Percentiles rank a stretch among this genome's conserved stretches.
Conservation (phyloP, 1,139 yeast species). For the Diutina mesorugosa region DNA sequence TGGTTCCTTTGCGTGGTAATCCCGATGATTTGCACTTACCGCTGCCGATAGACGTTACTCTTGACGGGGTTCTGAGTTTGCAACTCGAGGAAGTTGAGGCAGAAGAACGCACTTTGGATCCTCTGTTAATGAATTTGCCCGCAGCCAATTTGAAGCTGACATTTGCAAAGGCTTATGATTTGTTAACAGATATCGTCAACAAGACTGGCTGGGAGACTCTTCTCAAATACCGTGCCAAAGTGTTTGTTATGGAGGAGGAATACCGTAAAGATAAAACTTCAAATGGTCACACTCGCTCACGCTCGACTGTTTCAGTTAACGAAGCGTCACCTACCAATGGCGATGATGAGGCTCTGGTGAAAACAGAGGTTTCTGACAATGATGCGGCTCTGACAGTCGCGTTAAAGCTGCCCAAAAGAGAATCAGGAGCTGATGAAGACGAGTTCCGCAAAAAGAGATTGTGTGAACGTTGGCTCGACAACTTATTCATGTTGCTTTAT, state of each 20-base stretch:
- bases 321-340: constrained; percentile 7
- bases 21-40: constrained; percentile 57
- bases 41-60: constrained; percentile 65
- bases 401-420: constrained; percentile 23
- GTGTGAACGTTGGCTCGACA: constrained; percentile 93
- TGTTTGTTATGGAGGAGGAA: constrained; percentile 94
- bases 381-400: constrained; percentile 23
- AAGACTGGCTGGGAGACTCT: constrained; percentile 87
- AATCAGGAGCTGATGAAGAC: constrained; percentile 4
- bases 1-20: constrained; percentile 43
- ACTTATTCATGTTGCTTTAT: constrained; percentile 71
- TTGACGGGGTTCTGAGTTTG: constrained; percentile 46
- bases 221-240: constrained; percentile 64
- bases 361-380: constrained; percentile 1
- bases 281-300: constrained; percentile 6
- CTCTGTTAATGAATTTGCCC: constrained; percentile 57
- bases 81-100: constrained; percentile 36
- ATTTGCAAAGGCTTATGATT: constrained; percentile 65
- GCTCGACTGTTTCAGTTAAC: constrained; percentile 8
- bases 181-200: constrained; percentile 60
- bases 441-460: constrained; percentile 63
- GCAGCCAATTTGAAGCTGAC: constrained; percentile 71
- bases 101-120: constrained; percentile 50
- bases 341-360: constrained; percentile 3
- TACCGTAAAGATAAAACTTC: constrained; percentile 35